These are phyloP conservation scores for Fusarium cyanostomum DNA, from an alignment of 2,329 filamentous ascomycete genomes.

Conservation along the genomic window DNA sequence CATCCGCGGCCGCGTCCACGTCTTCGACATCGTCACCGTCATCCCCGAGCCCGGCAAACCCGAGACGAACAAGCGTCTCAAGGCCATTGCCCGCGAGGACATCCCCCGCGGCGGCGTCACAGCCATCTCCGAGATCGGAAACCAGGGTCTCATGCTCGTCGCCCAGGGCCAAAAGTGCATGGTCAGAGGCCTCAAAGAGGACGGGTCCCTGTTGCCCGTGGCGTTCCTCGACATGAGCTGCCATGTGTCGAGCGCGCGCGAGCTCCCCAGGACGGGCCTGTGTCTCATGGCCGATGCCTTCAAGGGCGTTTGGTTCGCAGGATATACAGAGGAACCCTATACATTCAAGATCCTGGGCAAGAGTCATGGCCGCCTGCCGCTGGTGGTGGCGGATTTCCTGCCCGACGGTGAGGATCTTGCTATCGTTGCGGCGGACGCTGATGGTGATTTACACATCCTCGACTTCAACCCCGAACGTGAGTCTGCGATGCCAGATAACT, in stretches of 20 bases:
- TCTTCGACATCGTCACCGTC: slow-evolving; percentile 91
- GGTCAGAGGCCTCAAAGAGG: slow-evolving; percentile 94
- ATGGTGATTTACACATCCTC: slow-evolving; percentile 86
- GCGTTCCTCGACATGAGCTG: slow-evolving; percentile 98
- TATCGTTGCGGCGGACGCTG: slow-evolving; percentile 83
- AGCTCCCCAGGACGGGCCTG: slow-evolving; percentile 83
- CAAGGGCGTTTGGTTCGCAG: slow-evolving; percentile 95
- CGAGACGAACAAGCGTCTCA: slow-evolving; percentile 86
- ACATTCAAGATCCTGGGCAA: slow-evolving; percentile 94
- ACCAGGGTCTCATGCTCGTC: slow-evolving; percentile 86
- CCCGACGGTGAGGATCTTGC: slow-evolving; percentile 85
- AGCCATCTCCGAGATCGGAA: slow-evolving; percentile 83
- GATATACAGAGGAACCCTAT: slow-evolving; percentile 97
- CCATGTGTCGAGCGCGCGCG: slow-evolving; percentile 87
- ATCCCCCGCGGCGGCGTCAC: slow-evolving; percentile 93
- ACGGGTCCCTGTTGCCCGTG: slow-evolving; percentile 89
- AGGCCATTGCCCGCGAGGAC: slow-evolving; percentile 87
- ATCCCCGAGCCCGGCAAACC: slow-evolving; percentile 87
- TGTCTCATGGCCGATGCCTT: slow-evolving; percentile 89
- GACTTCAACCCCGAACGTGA: slow-evolving; percentile 95
- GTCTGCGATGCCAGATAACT: slow-evolving; percentile 45
- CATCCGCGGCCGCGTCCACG: slow-evolving; percentile 83
- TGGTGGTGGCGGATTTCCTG: slow-evolving; percentile 85
- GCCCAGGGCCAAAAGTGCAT: slow-evolving; percentile 98
- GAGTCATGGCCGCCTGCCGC: slow-evolving; percentile 78